These are phyloP conservation scores for Cyclotella baltica DNA, from an alignment of 108 stramenopile species.

Conservation along the genomic window DNA sequence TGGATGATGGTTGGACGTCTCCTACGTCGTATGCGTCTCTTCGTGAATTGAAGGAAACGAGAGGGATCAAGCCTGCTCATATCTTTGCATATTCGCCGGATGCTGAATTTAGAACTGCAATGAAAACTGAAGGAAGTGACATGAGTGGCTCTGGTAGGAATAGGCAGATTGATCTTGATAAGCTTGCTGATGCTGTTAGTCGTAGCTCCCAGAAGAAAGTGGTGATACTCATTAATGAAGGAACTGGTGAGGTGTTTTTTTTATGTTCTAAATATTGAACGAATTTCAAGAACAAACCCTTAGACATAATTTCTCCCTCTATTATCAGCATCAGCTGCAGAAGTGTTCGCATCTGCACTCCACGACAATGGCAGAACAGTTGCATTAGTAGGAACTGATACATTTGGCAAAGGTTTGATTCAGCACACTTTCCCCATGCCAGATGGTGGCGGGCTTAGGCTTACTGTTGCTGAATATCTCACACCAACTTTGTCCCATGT, in stretches of 20 bases:
- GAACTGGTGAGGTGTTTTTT: slow-evolving; percentile 56
- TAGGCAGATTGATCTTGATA: slow-evolving; percentile 34
- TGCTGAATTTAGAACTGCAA: neutral
- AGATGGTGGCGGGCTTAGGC: slow-evolving; percentile 83
- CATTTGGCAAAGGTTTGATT: slow-evolving; percentile 82
- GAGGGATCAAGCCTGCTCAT: slow-evolving; percentile 63
- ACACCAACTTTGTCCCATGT: slow-evolving; percentile 82
- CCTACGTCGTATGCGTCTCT: slow-evolving; percentile 78
- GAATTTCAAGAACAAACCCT: neutral
- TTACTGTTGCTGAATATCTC: slow-evolving; percentile 88
- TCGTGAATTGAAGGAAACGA: slow-evolving; percentile 68
- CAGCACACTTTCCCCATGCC: slow-evolving; percentile 92
- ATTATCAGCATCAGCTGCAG: slow-evolving; percentile 70
- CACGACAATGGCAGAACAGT: slow-evolving; percentile 84
- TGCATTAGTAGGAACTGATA: slow-evolving; percentile 77
- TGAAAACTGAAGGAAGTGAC: neutral
- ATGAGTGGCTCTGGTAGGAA: neutral
- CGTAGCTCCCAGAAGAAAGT: slow-evolving; percentile 65
- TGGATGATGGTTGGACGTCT: slow-evolving; percentile 65
- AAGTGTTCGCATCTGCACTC: slow-evolving; percentile 80
- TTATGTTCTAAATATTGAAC: no score
- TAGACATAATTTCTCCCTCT: neutral
- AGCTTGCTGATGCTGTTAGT: slow-evolving; percentile 24
- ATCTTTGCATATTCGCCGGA: neutral
- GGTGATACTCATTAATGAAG: slow-evolving; percentile 86